Percentiles rank a stretch among this genome's conserved stretches.
These are phyloP conservation scores for Monosporascus sp. DNA, from an alignment of 2,329 filamentous ascomycete genomes.

Conservation along the genomic window DNA sequence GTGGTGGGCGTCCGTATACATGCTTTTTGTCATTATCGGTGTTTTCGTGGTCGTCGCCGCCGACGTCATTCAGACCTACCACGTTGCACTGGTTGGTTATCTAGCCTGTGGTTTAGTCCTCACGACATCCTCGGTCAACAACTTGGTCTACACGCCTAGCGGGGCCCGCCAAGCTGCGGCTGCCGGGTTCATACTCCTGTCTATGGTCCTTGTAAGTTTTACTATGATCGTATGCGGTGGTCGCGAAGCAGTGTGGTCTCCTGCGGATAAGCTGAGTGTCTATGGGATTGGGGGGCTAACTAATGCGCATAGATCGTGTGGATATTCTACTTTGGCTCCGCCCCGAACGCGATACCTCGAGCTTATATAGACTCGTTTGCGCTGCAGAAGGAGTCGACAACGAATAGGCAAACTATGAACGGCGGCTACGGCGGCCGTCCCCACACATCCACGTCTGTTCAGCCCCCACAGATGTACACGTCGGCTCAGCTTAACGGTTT, in stretches of 20 bases:
- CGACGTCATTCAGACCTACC: constrained; percentile 80
- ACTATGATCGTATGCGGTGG: not conserved
- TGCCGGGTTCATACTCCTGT: constrained; percentile 88
- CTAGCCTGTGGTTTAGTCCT: constrained; percentile 78
- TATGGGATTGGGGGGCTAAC: not conserved
- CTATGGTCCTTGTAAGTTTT: constrained; percentile 78
- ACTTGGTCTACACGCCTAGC: constrained; percentile 70
- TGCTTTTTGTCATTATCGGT: constrained; percentile 75
- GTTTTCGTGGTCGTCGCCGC: constrained; percentile 79
- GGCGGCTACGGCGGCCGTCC: constrained; percentile 71
- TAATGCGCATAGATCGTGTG: constrained; percentile 68
- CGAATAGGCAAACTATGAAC: constrained; percentile 66
- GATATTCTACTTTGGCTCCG: constrained; percentile 98
- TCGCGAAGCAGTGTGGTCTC: not conserved
- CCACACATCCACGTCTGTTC: constrained; percentile 73
- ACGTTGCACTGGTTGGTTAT: constrained; percentile 87
- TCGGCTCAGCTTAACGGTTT: constrained; percentile 92
- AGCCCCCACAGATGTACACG: constrained; percentile 94
- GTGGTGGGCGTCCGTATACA: constrained; percentile 89
- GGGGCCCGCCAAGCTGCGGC: constrained; percentile 78
- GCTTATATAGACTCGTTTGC: constrained; percentile 95
- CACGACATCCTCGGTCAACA: constrained; percentile 80
- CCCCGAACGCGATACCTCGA: constrained; percentile 78
- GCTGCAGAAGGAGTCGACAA: constrained; percentile 76
- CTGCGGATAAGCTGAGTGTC: not conserved